Evolutionary conservation across 306 rosid genomes (phyloP).

Genomic region (Fragaria vesca): DNA sequence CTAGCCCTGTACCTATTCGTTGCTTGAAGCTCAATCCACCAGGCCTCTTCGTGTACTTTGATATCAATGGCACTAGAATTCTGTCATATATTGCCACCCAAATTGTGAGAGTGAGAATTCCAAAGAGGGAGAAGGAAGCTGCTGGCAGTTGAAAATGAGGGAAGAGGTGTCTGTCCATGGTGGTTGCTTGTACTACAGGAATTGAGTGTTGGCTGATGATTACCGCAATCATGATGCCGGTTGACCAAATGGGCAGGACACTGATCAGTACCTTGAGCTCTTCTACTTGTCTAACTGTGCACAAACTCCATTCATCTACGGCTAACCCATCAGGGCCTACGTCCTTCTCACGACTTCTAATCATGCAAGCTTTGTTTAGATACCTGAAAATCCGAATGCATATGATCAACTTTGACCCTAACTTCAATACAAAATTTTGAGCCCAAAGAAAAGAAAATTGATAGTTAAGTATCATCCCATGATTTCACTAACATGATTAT

Average conservation of each 20-base stretch:
- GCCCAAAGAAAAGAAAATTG: not conserved
- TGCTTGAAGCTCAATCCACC: constrained; percentile 39
- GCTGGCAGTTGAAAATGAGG: constrained; percentile 43
- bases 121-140: constrained; percentile 47
- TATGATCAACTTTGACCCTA: not conserved
- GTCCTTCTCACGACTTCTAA: constrained; percentile 44
- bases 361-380: constrained; percentile 79
- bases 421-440: not conserved
- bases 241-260: constrained; percentile 78
- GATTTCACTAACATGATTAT: not conserved
- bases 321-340: constrained; percentile 46
- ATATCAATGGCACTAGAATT: constrained; percentile 42
- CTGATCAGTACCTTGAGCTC: constrained; percentile 66
- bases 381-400: constrained; percentile 36
- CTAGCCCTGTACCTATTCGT: constrained; percentile 59
- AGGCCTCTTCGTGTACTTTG: constrained; percentile 35
- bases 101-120: constrained; percentile 47
- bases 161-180: constrained; percentile 54
- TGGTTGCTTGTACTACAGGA: constrained; percentile 51
- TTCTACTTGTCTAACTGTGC: constrained; percentile 79
- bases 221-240: constrained; percentile 41
- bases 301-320: constrained; percentile 54
- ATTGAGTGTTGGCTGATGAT: constrained; percentile 42
- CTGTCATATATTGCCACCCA: constrained; percentile 63
- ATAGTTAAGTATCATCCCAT: not conserved